These are phyloP conservation scores for Limonomyces culmigenus DNA, from an alignment of 1,284 basidiomycete species.

Conservation along the genomic window DNA sequence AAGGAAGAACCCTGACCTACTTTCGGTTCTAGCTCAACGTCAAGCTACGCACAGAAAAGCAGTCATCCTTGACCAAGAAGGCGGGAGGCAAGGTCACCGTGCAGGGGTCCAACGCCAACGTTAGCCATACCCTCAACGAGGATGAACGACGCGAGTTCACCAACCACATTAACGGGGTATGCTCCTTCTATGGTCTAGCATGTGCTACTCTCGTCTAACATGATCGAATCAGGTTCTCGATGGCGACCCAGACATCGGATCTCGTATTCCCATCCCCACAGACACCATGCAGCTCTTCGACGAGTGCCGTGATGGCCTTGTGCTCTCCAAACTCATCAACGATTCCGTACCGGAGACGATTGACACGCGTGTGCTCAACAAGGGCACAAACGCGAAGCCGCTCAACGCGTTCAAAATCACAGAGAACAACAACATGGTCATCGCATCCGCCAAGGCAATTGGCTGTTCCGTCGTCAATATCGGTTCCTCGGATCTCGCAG, in stretches of 20 bases:
- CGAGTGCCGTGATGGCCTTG: constrained; percentile 87
- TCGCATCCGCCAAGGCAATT: constrained; percentile 91
- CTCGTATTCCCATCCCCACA: constrained; percentile 86
- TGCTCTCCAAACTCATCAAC: constrained; percentile 97
- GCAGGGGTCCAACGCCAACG: constrained; percentile 88
- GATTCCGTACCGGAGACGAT: constrained; percentile 98
- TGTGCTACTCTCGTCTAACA: constrained; percentile 3
- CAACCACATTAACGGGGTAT: constrained; percentile 90
- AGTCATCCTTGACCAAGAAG: constrained; percentile 46
- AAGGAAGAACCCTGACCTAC: not conserved
- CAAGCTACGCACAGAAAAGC: constrained; percentile 51
- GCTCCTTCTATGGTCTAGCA: too few species aligned
- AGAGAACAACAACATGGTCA: constrained; percentile 99
- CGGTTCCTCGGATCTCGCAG: constrained; percentile 82
- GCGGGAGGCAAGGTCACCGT: constrained; percentile 92
- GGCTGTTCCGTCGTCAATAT: constrained; percentile 99
- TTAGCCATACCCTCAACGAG: constrained; percentile 96
- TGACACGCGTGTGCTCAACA: constrained; percentile 95
- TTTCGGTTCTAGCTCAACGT: constrained; percentile 50
- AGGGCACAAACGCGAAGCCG: constrained; percentile 55
- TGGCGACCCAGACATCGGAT: constrained; percentile 75
- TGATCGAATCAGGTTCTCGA: constrained; percentile 55
- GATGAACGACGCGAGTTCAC: constrained; percentile 95
- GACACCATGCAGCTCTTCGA: constrained; percentile 98
- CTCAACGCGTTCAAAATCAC: constrained; percentile 97